Evolutionary conservation across 2,329 filamentous ascomycete species (phyloP).

Genomic region (Lasiodiplodia citricola): DNA sequence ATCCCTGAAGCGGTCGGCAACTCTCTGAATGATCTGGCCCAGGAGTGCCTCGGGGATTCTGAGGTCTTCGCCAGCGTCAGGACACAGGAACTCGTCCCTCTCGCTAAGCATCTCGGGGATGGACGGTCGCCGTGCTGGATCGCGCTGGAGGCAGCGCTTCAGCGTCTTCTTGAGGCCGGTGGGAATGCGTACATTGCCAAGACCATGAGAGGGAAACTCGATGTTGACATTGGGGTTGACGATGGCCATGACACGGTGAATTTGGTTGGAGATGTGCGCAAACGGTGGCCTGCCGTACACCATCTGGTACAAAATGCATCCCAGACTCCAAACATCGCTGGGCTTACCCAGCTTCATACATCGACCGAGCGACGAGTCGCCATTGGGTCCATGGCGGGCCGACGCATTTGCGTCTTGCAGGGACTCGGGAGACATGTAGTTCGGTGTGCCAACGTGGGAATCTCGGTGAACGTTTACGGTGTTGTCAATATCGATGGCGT

Average conservation of each 20-base stretch:
- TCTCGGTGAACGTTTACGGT: constrained; percentile 98
- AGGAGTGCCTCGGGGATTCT: constrained; percentile 60
- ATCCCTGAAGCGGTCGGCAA: constrained; percentile 64
- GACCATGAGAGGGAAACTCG: constrained; percentile 71
- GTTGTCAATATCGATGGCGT: constrained; percentile 92
- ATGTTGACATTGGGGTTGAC: constrained; percentile 78
- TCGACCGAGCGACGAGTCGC: constrained; percentile 60
- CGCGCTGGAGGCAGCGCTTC: constrained; percentile 63
- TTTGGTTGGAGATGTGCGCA: constrained; percentile 85
- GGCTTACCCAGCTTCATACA: constrained; percentile 96
- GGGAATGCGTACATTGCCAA: constrained; percentile 66
- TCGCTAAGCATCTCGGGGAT: constrained; percentile 61
- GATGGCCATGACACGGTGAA: constrained; percentile 85
- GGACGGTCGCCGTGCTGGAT: constrained; percentile 61
- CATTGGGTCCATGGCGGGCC: constrained; percentile 48
- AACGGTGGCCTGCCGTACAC: constrained; percentile 97
- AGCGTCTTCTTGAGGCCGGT: constrained; percentile 61
- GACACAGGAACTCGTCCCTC: constrained; percentile 64
- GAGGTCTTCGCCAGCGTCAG: constrained; percentile 60
- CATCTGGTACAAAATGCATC: constrained; percentile 98
- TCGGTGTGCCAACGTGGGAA: constrained; percentile 92
- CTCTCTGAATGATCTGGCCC: constrained; percentile 63
- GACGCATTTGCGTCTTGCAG: constrained; percentile 82
- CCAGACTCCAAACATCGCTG: constrained; percentile 93
- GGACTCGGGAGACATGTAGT: constrained; percentile 98